These are phyloP conservation scores for Aspergillus proliferans DNA, from an alignment of 2,329 filamentous ascomycete species.

Conservation along the genomic window DNA sequence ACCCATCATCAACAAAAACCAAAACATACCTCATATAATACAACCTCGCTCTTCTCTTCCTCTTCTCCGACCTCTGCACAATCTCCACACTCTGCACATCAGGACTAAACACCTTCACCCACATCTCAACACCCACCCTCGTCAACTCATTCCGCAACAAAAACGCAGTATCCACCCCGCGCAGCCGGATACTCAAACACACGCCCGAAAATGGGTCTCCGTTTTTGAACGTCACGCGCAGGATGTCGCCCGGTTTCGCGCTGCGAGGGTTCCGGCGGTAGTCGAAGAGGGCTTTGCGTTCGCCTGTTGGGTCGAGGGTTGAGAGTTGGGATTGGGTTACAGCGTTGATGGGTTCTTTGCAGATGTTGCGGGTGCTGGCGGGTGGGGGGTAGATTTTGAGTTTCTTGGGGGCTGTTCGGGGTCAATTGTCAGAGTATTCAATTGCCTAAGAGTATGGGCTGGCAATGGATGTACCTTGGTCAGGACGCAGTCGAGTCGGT, in stretches of 20 bases:
- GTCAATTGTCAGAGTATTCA: background rate
- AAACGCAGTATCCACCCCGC: conserved; percentile 84
- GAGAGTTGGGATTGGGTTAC: conserved; percentile 65
- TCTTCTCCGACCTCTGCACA: conserved; percentile 77
- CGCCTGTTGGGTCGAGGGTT: conserved; percentile 75
- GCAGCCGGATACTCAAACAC: conserved; percentile 75
- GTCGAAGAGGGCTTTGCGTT: conserved; percentile 74
- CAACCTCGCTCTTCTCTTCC: conserved; percentile 77
- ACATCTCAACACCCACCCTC: conserved; percentile 89
- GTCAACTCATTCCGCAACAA: conserved; percentile 81
- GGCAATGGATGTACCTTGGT: conserved; percentile 24
- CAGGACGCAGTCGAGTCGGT: conserved; percentile 32
- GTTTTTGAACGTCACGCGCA: conserved; percentile 78
- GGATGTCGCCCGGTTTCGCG: conserved; percentile 78
- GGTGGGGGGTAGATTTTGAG: conserved; percentile 50
- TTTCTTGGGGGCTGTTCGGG: conserved; percentile 37
- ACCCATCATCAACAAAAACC: background rate
- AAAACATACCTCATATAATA: conserved; percentile 70
- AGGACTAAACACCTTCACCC: conserved; percentile 91
- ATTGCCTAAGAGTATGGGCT: background rate
- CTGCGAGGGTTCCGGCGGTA: conserved; percentile 65
- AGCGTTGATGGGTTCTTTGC: conserved; percentile 58
- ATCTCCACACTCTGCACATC: conserved; percentile 88
- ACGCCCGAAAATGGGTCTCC: conserved; percentile 88
- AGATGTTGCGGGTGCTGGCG: conserved; percentile 27